Conservation (phyloP, 139 green algal genomes). For the Marvania coccoides region DNA sequence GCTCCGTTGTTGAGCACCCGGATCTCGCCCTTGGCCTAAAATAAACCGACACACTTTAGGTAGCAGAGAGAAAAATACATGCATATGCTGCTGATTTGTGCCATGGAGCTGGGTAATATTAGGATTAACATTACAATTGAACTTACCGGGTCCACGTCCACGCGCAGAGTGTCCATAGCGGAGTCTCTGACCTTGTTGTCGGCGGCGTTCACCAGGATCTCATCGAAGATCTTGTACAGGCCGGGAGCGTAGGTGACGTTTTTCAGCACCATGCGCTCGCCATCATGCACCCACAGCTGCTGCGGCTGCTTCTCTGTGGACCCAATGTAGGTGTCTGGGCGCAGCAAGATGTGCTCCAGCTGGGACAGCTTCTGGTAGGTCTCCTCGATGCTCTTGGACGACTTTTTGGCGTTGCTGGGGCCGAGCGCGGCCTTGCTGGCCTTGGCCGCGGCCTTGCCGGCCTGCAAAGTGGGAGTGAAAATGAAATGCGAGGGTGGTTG, state of each 20-base stretch:
- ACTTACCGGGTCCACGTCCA: conserved; percentile 74
- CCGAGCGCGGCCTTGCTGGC: conserved; percentile 11
- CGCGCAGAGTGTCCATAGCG: conserved; percentile 83
- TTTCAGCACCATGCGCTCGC: conserved; percentile 48
- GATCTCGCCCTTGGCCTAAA: conserved; percentile 65
- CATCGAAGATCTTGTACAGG: conserved; percentile 99
- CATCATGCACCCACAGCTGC: conserved; percentile 89
- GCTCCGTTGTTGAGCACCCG: conserved; percentile 91
- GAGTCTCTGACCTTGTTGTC: conserved; percentile 97
- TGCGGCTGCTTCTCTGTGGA: conserved; percentile 82
- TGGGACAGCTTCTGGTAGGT: conserved; percentile 98
- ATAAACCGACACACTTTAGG: neutral
- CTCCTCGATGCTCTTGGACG: conserved; percentile 71
- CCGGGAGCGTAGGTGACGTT: conserved; percentile 79
- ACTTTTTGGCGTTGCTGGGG: conserved; percentile 1
- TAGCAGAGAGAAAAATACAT: conserved; percentile 14
- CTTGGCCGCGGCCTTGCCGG: conserved; percentile 6
- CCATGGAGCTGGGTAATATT: neutral
- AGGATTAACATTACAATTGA: too few relatives aligned
- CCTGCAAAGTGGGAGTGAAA: neutral
- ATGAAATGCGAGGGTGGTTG: neutral
- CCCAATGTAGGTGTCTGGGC: conserved; percentile 97
- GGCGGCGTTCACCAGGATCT: conserved; percentile 98
- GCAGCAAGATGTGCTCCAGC: conserved; percentile 97
- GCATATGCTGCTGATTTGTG: too few relatives aligned